Conservation (phyloP, 1,284 basidiomycete species). For the Schizophyllum commune region DNA sequence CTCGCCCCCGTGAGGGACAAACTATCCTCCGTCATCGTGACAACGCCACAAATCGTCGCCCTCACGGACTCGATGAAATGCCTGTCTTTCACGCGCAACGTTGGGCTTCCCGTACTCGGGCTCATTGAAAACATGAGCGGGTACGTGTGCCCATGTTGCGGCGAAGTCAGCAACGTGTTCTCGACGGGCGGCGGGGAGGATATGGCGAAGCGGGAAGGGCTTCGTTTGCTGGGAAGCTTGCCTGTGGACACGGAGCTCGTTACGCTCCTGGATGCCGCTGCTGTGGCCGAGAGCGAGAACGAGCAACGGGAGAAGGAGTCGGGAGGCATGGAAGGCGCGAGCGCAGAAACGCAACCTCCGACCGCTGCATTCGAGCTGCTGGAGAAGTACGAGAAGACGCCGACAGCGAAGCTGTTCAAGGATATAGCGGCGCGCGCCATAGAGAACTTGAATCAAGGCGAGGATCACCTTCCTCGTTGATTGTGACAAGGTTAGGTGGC, state of each 20-base stretch:
- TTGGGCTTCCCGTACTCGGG: slow-evolving; percentile 84
- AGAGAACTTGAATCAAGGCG: neutral
- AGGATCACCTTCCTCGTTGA: neutral
- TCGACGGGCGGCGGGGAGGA: slow-evolving; percentile 90
- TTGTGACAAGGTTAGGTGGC: neutral
- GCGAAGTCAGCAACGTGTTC: slow-evolving; percentile 92
- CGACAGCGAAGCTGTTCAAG: slow-evolving; percentile 55
- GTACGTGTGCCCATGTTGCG: slow-evolving; percentile 93
- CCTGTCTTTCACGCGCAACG: slow-evolving; percentile 88
- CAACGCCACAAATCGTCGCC: slow-evolving; percentile 96
- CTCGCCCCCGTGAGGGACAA: slow-evolving; percentile 80
- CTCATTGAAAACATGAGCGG: slow-evolving; percentile 99
- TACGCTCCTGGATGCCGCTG: slow-evolving; percentile 73
- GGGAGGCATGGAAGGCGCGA: slow-evolving; percentile 5
- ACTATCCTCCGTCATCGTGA: slow-evolving; percentile 84
- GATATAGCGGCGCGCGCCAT: slow-evolving; percentile 34
- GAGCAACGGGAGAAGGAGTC: slow-evolving; percentile 12
- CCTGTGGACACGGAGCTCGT: slow-evolving; percentile 95
- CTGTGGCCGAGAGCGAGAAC: slow-evolving; percentile 15
- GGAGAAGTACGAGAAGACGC: slow-evolving; percentile 48
- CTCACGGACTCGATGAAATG: slow-evolving; percentile 94
- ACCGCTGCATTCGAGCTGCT: slow-evolving; percentile 38
- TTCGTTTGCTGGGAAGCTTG: slow-evolving; percentile 82
- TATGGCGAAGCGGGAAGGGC: slow-evolving; percentile 69
- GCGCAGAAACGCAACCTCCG: slow-evolving; percentile 6